These are phyloP conservation scores for Phytophthora parvispora DNA, from an alignment of 352 stramenopile genomes.

Conservation along the genomic window DNA sequence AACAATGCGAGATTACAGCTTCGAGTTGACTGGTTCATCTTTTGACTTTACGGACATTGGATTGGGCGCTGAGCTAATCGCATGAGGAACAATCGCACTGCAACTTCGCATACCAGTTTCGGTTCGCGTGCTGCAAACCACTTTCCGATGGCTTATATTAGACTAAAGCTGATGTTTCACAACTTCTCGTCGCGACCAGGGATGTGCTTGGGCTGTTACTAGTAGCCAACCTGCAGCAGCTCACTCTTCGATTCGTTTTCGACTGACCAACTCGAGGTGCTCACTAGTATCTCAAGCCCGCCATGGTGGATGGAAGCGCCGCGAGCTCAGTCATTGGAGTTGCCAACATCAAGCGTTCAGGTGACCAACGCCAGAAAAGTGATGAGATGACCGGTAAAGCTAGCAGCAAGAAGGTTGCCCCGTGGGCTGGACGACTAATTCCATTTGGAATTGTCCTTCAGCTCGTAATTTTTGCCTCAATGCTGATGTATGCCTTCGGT, in stretches of 20 bases:
- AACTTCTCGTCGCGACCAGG: too few relatives aligned
- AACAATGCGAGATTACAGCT: too few relatives aligned
- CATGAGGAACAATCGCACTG: too few relatives aligned
- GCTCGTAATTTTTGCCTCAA: constrained; percentile 23
- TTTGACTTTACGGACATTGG: too few relatives aligned
- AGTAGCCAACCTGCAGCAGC: background rate
- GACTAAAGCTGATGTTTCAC: too few relatives aligned
- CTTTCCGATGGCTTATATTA: too few relatives aligned
- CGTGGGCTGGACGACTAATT: background rate
- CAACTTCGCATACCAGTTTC: too few relatives aligned
- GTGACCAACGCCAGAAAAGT: background rate
- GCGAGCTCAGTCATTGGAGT: background rate
- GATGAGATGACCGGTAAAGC: background rate
- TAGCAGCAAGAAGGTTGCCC: background rate
- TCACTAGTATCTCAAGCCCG: background rate
- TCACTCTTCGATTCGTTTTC: constrained; percentile 5
- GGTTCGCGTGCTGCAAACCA: too few relatives aligned
- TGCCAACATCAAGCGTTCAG: background rate
- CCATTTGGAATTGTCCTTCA: constrained; percentile 25
- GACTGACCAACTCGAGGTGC: background rate
- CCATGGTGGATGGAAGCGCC: background rate
- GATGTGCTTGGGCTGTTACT: background rate
- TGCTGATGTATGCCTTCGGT: constrained; percentile 37
- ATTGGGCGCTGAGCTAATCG: too few relatives aligned
- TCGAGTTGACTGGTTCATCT: too few relatives aligned